Evolutionary conservation across 1,139 yeast genomes (phyloP), one percentile per base, ranked within the genome.

Genomic region (Suhomyces atakaporum): DNA sequence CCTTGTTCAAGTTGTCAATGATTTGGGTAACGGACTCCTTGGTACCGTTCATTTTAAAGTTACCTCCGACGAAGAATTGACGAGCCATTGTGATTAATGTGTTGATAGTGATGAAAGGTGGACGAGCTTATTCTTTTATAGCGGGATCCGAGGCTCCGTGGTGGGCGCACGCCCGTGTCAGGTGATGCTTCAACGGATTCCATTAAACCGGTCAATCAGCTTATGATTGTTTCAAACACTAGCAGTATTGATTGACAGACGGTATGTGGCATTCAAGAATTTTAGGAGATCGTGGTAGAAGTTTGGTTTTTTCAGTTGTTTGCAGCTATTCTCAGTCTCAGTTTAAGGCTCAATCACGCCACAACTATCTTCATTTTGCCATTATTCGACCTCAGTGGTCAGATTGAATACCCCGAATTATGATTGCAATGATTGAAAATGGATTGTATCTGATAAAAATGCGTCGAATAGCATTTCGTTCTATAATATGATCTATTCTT

Each of bases 1-100:
- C 84, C 39, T 69, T 63, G 78, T 90, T 92, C 61, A 92, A 79
- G 71, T 81, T 75, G 49, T 82, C 92, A 47, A 90, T 83, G 62
- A 92, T 90, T 54, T 79, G 68, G 67, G 81, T 79, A 66, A 92
- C 84, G 59, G 95, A 84, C 58, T 78, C 79, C 71, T 81, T 83
- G 63, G 96, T 75, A 64, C 99, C 98, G 79, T 92, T 94, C 89
- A 94, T 84, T 73, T 92, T 92, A 79, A 92, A 90, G 89, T 92
- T 92, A 62, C 97, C 98, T 57, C 97, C 98, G 59, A 85, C 90
- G 65, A 92, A 89, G 77, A 90, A 90, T 73, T 82, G 84, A 77
- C 98, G 89, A 66, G 95, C 81, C 96, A 70, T 58, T 38, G 27
- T 56, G 28, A 14, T 70, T 58, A 38, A 28, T 56, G 4, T 9